These are phyloP conservation scores for Discostella stelligera DNA, from an alignment of 352 stramenopile species.

Conservation along the genomic window DNA sequence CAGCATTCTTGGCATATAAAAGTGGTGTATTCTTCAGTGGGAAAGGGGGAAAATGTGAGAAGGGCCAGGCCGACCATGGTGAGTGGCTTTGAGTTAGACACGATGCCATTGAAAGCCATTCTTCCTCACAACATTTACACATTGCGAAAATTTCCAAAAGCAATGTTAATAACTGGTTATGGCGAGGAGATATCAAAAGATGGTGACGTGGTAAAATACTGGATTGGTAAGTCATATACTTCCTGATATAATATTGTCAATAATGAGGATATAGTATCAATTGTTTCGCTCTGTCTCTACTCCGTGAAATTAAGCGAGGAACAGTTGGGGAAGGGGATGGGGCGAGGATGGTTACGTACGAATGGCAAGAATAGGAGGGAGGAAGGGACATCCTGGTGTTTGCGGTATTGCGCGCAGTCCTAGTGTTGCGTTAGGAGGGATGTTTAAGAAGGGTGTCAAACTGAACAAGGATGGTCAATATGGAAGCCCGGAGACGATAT, in stretches of 20 bases:
- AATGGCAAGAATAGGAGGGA: constrained; percentile 53
- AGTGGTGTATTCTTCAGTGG: constrained; percentile 83
- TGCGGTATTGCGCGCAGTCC: constrained; percentile 70
- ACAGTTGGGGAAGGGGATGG: constrained; percentile 68
- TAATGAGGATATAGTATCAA: not conserved
- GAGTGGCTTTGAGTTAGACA: not conserved
- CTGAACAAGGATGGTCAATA: constrained; percentile 4
- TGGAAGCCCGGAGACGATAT: not conserved
- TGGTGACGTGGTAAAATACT: constrained; percentile 21
- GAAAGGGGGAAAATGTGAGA: constrained; percentile 45
- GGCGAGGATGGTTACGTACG: constrained; percentile 69
- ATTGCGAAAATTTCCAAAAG: constrained; percentile 1
- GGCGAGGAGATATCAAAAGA: constrained; percentile 47
- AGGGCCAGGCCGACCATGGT: constrained; percentile 65
- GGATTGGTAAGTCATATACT: constrained; percentile 11
- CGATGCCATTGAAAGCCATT: not conserved
- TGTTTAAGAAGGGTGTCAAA: constrained; percentile 32
- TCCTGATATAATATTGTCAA: not conserved
- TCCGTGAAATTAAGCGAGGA: constrained; percentile 37
- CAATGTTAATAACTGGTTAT: constrained; percentile 87
- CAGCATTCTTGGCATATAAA: constrained; percentile 91
- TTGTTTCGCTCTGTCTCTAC: not conserved
- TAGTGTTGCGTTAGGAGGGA: constrained; percentile 59
- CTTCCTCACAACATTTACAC: constrained; percentile 1
- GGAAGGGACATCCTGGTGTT: constrained; percentile 52